Conservation (phyloP, 257 asterid species). For the Leptodermis oblonga region DNA sequence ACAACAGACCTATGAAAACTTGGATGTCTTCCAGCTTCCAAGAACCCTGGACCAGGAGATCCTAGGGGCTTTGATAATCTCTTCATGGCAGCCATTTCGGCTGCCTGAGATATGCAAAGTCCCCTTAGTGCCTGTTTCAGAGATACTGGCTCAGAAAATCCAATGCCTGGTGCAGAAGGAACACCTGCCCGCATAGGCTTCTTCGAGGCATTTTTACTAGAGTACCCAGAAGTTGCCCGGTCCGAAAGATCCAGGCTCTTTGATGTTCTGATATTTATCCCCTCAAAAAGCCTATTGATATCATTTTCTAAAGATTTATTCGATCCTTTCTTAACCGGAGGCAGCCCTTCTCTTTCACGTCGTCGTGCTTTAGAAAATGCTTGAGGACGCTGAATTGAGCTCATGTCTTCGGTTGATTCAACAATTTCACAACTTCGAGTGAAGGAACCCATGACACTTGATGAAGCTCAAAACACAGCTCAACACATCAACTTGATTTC, state of each 20-base stretch:
- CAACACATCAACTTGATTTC: slow-evolving; percentile 13
- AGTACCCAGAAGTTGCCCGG: slow-evolving; percentile 18
- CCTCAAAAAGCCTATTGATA: slow-evolving; percentile 48
- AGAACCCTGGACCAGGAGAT: slow-evolving; percentile 78
- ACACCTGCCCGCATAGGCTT: slow-evolving; percentile 63
- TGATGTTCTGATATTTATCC: slow-evolving; percentile 36
- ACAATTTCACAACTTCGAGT: slow-evolving; percentile 60
- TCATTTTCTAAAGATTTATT: slow-evolving; percentile 34
- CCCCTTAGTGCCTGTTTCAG: slow-evolving; percentile 93
- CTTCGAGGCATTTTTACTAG: slow-evolving; percentile 49
- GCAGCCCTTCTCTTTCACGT: slow-evolving; percentile 30
- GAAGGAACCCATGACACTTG: slow-evolving; percentile 51
- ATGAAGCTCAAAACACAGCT: slow-evolving; percentile 6
- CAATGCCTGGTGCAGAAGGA: slow-evolving; percentile 63
- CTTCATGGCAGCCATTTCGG: slow-evolving; percentile 79
- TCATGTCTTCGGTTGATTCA: slow-evolving; percentile 50
- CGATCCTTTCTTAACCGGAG: slow-evolving; percentile 39
- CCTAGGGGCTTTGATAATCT: slow-evolving; percentile 60
- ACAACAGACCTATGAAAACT: slow-evolving; percentile 41
- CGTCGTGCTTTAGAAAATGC: slow-evolving; percentile 20
- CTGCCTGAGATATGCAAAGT: slow-evolving; percentile 90
- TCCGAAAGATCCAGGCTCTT: slow-evolving; percentile 49
- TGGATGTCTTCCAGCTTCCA: slow-evolving; percentile 48
- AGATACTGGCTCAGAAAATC: slow-evolving; percentile 82
- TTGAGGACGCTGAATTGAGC: slow-evolving; percentile 22